A percentile compares a stretch with the other conserved stretches of the same genome.
These are phyloP conservation scores for Ascosphaera apis DNA, from an alignment of 2,329 filamentous ascomycete species.

Conservation along the genomic window DNA sequence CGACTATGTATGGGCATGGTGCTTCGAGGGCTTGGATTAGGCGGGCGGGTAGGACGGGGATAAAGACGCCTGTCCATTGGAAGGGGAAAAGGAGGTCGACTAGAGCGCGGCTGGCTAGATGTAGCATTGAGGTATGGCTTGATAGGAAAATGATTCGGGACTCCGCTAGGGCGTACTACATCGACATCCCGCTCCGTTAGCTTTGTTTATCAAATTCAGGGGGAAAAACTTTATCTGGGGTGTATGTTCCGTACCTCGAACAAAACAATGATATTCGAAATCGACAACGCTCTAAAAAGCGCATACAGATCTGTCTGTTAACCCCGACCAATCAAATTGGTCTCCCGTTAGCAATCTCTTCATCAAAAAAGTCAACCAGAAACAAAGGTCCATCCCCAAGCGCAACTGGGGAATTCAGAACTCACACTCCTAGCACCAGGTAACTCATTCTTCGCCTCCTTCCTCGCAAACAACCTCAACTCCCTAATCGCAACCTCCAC, in stretches of 20 bases:
- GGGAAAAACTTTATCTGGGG: too few species aligned
- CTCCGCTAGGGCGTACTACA: conserved; percentile 62
- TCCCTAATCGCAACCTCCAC: conserved; percentile 81
- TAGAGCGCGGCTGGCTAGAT: conserved; percentile 75
- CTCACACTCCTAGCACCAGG: conserved; percentile 57
- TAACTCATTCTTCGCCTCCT: conserved; percentile 80
- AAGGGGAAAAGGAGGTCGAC: conserved; percentile 69
- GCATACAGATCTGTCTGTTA: conserved; percentile 64
- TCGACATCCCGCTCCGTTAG: conserved; percentile 2
- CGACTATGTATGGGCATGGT: conserved; percentile 90
- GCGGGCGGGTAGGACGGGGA: conserved; percentile 69
- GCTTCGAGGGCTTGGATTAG: conserved; percentile 80
- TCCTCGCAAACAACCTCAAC: conserved; percentile 72
- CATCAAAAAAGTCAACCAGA: conserved; percentile 4
- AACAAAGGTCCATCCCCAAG: conserved; percentile 1
- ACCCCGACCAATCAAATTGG: too few species aligned
- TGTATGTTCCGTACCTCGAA: conserved; percentile 53
- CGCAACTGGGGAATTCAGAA: too few species aligned
- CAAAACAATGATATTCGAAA: conserved; percentile 76
- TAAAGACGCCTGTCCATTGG: conserved; percentile 84
- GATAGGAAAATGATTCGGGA: conserved; percentile 91
- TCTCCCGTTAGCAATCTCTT: too few species aligned
- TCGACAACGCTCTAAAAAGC: conserved; percentile 68
- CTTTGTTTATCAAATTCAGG: background rate
- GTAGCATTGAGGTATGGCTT: conserved; percentile 88